phyloP scores from a whole-genome alignment of 2,329 filamentous ascomycete species.

The Stagonosporopsis chrysanthemi region DNA sequence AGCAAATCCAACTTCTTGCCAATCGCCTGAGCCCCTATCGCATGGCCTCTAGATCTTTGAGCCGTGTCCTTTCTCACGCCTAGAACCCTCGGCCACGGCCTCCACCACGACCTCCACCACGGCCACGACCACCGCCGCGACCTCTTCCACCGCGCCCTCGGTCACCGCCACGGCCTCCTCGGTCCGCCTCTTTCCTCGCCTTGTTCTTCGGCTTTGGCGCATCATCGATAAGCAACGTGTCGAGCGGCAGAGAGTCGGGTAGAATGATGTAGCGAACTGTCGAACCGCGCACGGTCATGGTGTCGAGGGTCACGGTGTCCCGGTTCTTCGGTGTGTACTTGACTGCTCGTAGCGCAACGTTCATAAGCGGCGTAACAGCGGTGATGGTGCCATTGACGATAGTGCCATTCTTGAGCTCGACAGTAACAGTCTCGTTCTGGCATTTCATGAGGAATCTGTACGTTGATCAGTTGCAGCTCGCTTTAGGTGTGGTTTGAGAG shows the following conservation, averaged over 20 bases:
- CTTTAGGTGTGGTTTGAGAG: not conserved
- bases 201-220: conserved; percentile 99
- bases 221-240: conserved; percentile 95
- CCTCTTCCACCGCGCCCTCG: conserved; percentile 60
- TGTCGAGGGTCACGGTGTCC: conserved; percentile 86
- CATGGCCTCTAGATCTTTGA: conserved; percentile 3
- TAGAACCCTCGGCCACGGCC: conserved; percentile 50
- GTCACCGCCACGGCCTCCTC: conserved; percentile 56
- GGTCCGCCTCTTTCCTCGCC: conserved; percentile 85
- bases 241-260: conserved; percentile 91
- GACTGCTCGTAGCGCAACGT: conserved; percentile 91
- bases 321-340: conserved; percentile 95
- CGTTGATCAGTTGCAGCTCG: conserved; percentile 29
- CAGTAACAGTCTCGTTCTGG: conserved; percentile 96
- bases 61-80: not conserved
- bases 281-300: conserved; percentile 95
- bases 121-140: conserved; percentile 47
- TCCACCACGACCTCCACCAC: conserved; percentile 49
- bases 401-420: conserved; percentile 98
- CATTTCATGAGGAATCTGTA: conserved; percentile 98
- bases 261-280: conserved; percentile 97
- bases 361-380: conserved; percentile 97
- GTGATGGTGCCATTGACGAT: conserved; percentile 97
- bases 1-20: conserved; percentile 6
- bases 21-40: conserved; percentile 11